phyloP scores from a whole-genome alignment of 192 early-diverging fungal genomes.

The Coemansia biformis region DNA sequence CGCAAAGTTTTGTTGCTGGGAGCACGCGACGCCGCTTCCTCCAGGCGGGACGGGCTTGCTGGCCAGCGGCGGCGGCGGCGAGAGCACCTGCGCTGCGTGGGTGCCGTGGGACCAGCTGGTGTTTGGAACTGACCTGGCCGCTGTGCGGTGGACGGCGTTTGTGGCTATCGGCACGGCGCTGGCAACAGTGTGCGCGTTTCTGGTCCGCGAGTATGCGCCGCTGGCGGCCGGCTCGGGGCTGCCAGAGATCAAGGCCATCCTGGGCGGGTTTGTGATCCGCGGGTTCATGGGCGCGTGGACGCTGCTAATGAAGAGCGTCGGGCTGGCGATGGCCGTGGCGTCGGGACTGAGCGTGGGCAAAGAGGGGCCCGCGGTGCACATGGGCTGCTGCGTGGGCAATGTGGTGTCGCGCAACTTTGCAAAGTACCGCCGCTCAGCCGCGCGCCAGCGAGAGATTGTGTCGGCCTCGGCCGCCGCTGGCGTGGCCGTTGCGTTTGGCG shows the following conservation, averaged over 20 bases:
- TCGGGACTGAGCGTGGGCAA: slow-evolving; percentile 85
- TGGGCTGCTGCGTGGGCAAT: slow-evolving; percentile 86
- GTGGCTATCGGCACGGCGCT: slow-evolving; percentile 67
- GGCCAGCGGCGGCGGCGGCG: not conserved
- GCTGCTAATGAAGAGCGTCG: slow-evolving; percentile 73
- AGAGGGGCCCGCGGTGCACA: slow-evolving; percentile 93
- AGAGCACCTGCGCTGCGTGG: slow-evolving; percentile 66
- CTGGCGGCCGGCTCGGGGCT: slow-evolving; percentile 95
- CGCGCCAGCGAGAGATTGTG: slow-evolving; percentile 62
- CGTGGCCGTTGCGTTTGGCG: slow-evolving; percentile 72
- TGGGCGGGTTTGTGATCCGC: slow-evolving; percentile 88
- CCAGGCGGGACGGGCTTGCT: not conserved
- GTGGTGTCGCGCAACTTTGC: slow-evolving; percentile 74
- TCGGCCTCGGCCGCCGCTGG: slow-evolving; percentile 70
- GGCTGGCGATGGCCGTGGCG: slow-evolving; percentile 69
- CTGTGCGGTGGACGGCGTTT: slow-evolving; percentile 79
- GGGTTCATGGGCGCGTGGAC: slow-evolving; percentile 91
- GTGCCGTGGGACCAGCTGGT: slow-evolving; percentile 62
- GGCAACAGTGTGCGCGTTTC: slow-evolving; percentile 64
- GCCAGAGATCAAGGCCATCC: slow-evolving; percentile 82
- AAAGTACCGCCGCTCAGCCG: slow-evolving; percentile 78
- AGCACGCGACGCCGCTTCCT: slow-evolving; percentile 9
- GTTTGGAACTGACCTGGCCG: slow-evolving; percentile 41
- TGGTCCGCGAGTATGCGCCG: slow-evolving; percentile 74
- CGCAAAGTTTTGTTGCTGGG: slow-evolving; percentile 92